These are phyloP conservation scores for Hanseniaspora vineae DNA, from an alignment of 805 yeast genomes.

Conservation along the genomic window DNA sequence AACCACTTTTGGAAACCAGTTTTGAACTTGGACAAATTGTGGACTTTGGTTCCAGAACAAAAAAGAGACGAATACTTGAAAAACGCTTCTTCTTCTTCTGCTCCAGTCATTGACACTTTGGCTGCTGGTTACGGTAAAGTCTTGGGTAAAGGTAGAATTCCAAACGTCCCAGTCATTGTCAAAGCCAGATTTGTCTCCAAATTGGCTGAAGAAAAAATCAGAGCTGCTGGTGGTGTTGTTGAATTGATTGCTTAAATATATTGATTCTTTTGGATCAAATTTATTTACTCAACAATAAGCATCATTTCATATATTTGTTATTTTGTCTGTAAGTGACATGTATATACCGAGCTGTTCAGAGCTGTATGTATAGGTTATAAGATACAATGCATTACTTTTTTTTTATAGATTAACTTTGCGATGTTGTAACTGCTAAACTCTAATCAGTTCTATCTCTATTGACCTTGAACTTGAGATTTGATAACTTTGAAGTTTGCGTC, in stretches of 20 bases:
- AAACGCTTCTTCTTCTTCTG: conserved; percentile 74
- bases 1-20: conserved; percentile 96
- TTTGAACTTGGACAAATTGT: conserved; percentile 94
- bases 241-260: conserved; percentile 86
- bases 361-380: too few relatives aligned
- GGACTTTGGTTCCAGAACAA: conserved; percentile 91
- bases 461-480: too few relatives aligned
- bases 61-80: conserved; percentile 89
- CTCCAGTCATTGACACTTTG: conserved; percentile 98
- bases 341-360: background rate
- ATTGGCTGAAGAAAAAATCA: conserved; percentile 99
- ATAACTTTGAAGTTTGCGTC: too few relatives aligned
- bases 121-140: conserved; percentile 99
- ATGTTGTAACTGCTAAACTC: too few relatives aligned
- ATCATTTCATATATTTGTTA: too few relatives aligned
- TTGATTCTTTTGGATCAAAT: too few relatives aligned
- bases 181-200: conserved; percentile 98
- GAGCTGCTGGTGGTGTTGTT: conserved; percentile 99
- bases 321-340: background rate
- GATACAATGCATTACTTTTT: too few relatives aligned
- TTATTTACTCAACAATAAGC: too few relatives aligned
- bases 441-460: too few relatives aligned
- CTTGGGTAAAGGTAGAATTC: conserved; percentile 97
- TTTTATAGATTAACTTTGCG: too few relatives aligned
- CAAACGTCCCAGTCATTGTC: conserved; percentile 96